phyloP scores from a whole-genome alignment of 345 rosid genomes.

The Euphorbia tirucalli region DNA sequence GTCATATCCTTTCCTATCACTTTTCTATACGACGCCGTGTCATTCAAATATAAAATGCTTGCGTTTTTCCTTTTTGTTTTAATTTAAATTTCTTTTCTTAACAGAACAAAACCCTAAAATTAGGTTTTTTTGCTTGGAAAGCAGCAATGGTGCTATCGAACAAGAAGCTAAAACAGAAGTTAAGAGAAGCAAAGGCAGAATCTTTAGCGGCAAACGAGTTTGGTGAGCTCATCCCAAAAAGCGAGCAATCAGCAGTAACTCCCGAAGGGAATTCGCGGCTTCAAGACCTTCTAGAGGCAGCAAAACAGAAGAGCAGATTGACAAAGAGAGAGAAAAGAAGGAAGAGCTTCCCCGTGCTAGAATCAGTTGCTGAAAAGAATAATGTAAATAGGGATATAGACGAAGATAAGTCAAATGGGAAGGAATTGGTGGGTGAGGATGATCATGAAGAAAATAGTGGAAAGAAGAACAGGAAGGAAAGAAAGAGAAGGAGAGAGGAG shows the following conservation, averaged over 20 bases:
- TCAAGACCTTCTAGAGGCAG: constrained; percentile 55
- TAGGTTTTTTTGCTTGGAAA: neutral
- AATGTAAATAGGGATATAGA: constrained; percentile 4
- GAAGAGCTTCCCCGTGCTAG: constrained; percentile 30
- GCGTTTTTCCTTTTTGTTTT: neutral
- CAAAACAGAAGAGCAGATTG: constrained; percentile 55
- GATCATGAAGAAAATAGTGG: constrained; percentile 22
- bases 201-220: constrained; percentile 29
- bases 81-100: neutral
- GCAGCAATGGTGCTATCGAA: constrained; percentile 75
- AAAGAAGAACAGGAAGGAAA: constrained; percentile 23
- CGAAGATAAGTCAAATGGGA: neutral
- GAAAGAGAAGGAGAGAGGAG: constrained; percentile 20
- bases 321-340: constrained; percentile 77
- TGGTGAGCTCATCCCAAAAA: constrained; percentile 11
- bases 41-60: neutral
- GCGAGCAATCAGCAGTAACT: neutral
- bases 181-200: constrained; percentile 49
- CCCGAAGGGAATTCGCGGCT: constrained; percentile 32
- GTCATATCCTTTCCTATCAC: neutral
- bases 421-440: constrained; percentile 28
- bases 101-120: neutral
- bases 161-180: constrained; percentile 85
- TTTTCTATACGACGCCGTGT: neutral
- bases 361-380: constrained; percentile 14